Evolutionary conservation across 257 asterid species (phyloP), one percentile per base, ranked within the genome.

Genomic region (Plectranthus barbatus): DNA sequence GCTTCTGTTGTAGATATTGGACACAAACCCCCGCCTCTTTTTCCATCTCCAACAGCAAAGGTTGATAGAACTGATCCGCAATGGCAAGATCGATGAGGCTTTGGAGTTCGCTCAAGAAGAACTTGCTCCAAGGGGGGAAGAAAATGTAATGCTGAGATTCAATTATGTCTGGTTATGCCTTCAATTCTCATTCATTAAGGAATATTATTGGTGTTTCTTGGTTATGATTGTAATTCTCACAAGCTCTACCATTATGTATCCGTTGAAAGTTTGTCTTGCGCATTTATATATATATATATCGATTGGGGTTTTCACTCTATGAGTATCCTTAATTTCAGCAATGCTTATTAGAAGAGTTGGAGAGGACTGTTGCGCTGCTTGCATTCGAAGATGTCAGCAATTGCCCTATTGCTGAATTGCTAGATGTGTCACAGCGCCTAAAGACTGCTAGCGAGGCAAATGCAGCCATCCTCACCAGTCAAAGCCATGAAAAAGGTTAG

Each of bases 61-160:
- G 65, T 77, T 91, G 76, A 86, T 91, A 67, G 98, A 91, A 63
- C 70, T 91, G 77, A 82, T 88, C 56, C 75, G 96, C 45, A 75
- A 84, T 48, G 90, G 86, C 48, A 88, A 84, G 82, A 74, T 86
- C 3, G 85, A 80, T 59, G 94, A 88, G 64, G 98, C 98, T 72
- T 75, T 91, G 76, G 94, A 88, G 68, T 85, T 91, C 75, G 96
- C 96, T 68, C 95, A 82, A 70, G 95, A 88, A 76, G 94, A 91
- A 80, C 96, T 91, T 67, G 96, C 95, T 77, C 95, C 96, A 20
- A 79, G 87, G 75, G 96, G 93, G 57, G 98, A 87, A 79, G 91
- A 88, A 82, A 84, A 91, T 74, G 96, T 91, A 78, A 75, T 58
- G 68, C 56, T 53, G 51, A 17, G 14, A 55, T 54, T 46, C 15